phyloP scores from a whole-genome alignment of 768 basidiomycete species.

The Mycena filopes region DNA sequence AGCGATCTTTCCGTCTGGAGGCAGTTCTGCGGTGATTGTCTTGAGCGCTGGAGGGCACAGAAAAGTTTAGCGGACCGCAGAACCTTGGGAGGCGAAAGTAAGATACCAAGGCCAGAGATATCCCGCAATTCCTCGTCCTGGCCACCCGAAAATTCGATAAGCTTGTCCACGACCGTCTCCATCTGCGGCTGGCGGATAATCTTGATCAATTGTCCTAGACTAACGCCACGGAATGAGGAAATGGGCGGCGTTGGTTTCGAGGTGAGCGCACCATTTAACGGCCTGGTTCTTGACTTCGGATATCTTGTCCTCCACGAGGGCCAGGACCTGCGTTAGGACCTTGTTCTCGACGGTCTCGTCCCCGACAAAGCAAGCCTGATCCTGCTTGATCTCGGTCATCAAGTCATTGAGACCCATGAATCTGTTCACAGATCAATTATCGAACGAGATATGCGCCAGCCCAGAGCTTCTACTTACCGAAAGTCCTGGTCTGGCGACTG shows the following conservation, averaged over 20 bases:
- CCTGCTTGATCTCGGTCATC: constrained; percentile 86
- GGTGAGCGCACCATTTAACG: constrained; percentile 82
- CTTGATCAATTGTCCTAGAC: constrained; percentile 91
- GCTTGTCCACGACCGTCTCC: constrained; percentile 88
- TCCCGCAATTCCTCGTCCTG: constrained; percentile 94
- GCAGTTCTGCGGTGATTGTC: constrained; percentile 92
- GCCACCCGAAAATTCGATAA: constrained; percentile 86
- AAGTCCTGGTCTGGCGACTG: constrained; percentile 93
- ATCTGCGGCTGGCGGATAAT: constrained; percentile 85
- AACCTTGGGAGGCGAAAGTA: constrained; percentile 31
- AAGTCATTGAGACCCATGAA: constrained; percentile 98
- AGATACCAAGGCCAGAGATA: constrained; percentile 88
- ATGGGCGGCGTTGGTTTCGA: background rate
- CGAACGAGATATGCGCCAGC: constrained; percentile 38
- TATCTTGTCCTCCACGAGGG: constrained; percentile 92
- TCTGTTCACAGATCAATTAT: constrained; percentile 53
- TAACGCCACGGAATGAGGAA: constrained; percentile 22
- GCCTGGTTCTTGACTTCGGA: constrained; percentile 99
- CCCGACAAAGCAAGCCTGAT: constrained; percentile 78
- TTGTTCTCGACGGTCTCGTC: constrained; percentile 90
- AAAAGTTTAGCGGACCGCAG: constrained; percentile 11
- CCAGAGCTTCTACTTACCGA: constrained; percentile 58
- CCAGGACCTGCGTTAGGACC: constrained; percentile 84
- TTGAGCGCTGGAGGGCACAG: constrained; percentile 74
- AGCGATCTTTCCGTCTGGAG: constrained; percentile 83